These are phyloP conservation scores for Serendipita sp. DNA, from an alignment of 768 basidiomycete species.

Conservation along the genomic window DNA sequence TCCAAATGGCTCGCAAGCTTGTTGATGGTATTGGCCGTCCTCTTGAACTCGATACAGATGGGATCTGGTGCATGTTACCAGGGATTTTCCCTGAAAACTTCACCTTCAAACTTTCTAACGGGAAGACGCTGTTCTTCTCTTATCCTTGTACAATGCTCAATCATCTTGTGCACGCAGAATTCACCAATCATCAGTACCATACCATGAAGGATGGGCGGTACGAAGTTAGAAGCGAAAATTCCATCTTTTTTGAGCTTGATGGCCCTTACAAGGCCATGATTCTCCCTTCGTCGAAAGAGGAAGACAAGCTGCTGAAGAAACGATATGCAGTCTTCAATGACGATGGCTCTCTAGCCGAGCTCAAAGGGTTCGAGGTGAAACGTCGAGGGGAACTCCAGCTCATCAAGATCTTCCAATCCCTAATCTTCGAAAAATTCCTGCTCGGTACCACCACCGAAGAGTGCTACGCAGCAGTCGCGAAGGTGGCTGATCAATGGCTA, in stretches of 20 bases:
- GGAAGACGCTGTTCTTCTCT: constrained; percentile 78
- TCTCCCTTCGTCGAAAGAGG: constrained; percentile 95
- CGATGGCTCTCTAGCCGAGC: constrained; percentile 90
- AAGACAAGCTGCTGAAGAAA: constrained; percentile 96
- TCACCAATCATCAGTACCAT: constrained; percentile 98
- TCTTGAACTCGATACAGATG: constrained; percentile 94
- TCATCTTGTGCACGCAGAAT: constrained; percentile 85
- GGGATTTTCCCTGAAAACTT: constrained; percentile 97
- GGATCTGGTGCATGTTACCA: constrained; percentile 99
- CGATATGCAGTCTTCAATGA: constrained; percentile 98
- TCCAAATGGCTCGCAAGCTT: constrained; percentile 94
- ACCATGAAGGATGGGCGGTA: constrained; percentile 79
- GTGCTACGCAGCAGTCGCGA: constrained; percentile 86
- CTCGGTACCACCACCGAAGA: constrained; percentile 86
- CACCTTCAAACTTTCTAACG: constrained; percentile 76
- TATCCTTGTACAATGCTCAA: constrained; percentile 99
- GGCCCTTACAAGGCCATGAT: constrained; percentile 99
- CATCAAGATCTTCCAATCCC: constrained; percentile 98
- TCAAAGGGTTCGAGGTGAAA: constrained; percentile 99
- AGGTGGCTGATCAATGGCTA: constrained; percentile 91
- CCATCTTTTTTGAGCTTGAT: constrained; percentile 98
- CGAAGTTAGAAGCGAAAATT: constrained; percentile 81
- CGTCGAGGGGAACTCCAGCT: constrained; percentile 92
- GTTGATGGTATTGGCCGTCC: constrained; percentile 97
- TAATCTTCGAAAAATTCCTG: constrained; percentile 95